These are phyloP conservation scores for Candida lessepsii DNA, from an alignment of 805 yeast genomes.

Conservation along the genomic window DNA sequence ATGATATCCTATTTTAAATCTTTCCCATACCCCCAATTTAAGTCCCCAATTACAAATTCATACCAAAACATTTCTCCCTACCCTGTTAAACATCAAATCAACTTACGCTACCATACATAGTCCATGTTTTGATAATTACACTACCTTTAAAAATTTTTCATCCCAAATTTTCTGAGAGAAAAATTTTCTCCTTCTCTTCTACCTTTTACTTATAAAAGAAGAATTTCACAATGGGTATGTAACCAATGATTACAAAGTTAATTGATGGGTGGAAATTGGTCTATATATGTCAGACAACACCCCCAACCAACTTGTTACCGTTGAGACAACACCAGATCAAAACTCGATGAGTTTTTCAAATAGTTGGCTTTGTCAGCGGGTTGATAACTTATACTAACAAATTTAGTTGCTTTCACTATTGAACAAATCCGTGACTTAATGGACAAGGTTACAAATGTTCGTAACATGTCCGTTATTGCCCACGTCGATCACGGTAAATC, in stretches of 20 bases:
- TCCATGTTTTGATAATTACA: conserved; percentile 1
- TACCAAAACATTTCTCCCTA: no score
- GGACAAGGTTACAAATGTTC: conserved; percentile 99
- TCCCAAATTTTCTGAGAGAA: neutral
- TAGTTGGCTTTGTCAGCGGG: conserved; percentile 2
- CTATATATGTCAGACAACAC: no score
- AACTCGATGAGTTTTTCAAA: no score
- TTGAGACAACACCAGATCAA: no score
- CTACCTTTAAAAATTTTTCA: conserved; percentile 4
- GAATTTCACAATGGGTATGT: conserved; percentile 7
- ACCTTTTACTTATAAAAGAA: conserved; percentile 11
- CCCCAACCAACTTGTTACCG: no score
- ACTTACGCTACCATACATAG: neutral
- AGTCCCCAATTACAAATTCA: no score
- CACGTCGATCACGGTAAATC: conserved; percentile 99
- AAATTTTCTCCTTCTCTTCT: conserved; percentile 18
- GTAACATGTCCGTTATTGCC: conserved; percentile 99
- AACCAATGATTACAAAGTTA: neutral
- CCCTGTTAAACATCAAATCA: no score
- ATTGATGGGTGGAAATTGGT: neutral
- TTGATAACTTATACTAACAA: conserved; percentile 25
- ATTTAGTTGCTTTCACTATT: conserved; percentile 49
- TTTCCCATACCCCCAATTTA: no score
- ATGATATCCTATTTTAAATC: no score
- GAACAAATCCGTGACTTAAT: conserved; percentile 96